A percentile compares a stretch with the other conserved stretches of the same genome.
phyloP scores from a whole-genome alignment of 1,139 yeast species.

The Lodderomyces oxycetoniae region DNA sequence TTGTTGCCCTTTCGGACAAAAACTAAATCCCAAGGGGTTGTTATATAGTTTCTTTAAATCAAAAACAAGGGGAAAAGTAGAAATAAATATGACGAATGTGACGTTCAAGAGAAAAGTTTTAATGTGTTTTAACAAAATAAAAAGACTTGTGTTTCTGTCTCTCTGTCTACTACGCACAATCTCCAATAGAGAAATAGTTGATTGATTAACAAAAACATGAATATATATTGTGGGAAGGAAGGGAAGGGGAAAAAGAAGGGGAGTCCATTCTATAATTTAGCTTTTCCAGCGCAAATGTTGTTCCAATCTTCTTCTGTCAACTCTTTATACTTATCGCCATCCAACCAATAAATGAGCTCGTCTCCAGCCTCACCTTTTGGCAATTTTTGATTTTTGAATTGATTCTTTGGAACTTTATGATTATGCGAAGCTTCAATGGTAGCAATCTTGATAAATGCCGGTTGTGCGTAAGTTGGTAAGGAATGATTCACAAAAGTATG shows the following conservation, averaged over 20 bases:
- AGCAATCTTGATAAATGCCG: slow-evolving; percentile 69
- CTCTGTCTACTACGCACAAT: too few relatives aligned
- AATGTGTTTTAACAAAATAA: too few relatives aligned
- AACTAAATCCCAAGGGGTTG: too few relatives aligned
- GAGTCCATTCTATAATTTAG: slow-evolving; percentile 27
- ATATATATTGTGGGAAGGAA: too few relatives aligned
- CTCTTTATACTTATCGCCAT: slow-evolving; percentile 50
- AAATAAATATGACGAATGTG: too few relatives aligned
- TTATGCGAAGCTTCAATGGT: slow-evolving; percentile 70
- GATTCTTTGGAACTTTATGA: slow-evolving; percentile 80
- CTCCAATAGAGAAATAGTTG: too few relatives aligned
- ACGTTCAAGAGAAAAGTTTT: too few relatives aligned
- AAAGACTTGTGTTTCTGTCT: too few relatives aligned
- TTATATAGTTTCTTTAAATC: too few relatives aligned
- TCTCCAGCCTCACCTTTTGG: slow-evolving; percentile 65
- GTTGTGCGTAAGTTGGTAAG: slow-evolving; percentile 86
- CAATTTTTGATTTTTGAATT: slow-evolving; percentile 68
- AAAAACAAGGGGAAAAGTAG: too few relatives aligned
- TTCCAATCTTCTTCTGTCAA: slow-evolving; percentile 60
- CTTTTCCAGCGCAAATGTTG: slow-evolving; percentile 37
- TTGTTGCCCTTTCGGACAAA: slow-evolving; percentile 78
- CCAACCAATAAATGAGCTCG: slow-evolving; percentile 69
- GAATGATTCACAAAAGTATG: slow-evolving; percentile 35
- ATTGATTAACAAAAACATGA: too few relatives aligned
- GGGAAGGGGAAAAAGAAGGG: not conserved